Percentiles rank a stretch among this genome's conserved stretches.
Conservation (phyloP, 2,329 filamentous ascomycete genomes). For the Shiraia bambusicola region DNA sequence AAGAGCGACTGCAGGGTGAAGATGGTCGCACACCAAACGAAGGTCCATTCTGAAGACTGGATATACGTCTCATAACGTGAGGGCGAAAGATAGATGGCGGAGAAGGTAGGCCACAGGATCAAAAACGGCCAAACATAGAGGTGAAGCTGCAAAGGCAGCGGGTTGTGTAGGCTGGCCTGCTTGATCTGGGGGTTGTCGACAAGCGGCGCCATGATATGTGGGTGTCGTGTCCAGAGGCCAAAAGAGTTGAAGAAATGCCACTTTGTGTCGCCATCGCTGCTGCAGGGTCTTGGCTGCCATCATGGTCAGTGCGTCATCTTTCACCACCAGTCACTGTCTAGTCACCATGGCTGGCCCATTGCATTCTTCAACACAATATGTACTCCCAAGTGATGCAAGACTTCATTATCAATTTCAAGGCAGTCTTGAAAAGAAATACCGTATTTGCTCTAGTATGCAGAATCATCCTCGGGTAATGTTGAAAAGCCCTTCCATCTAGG, state of each 20-base stretch:
- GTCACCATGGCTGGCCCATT: no score
- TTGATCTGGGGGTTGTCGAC: constrained; percentile 91
- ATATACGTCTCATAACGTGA: constrained; percentile 90
- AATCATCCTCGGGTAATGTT: no score
- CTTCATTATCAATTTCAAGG: no score
- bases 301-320: no score
- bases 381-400: no score
- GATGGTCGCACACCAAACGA: constrained; percentile 88
- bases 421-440: no score
- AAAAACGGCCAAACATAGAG: constrained; percentile 92
- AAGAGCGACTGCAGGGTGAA: constrained; percentile 82
- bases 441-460: no score
- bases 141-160: constrained; percentile 77
- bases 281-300: no score
- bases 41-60: constrained; percentile 94
- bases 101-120: constrained; percentile 88
- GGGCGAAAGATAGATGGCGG: constrained; percentile 79
- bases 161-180: constrained; percentile 83
- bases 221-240: constrained; percentile 19
- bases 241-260: constrained; percentile 16
- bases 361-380: no score
- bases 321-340: no score
- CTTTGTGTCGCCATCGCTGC: constrained; percentile 7
- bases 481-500: no score
- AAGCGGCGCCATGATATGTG: constrained; percentile 58